Evolutionary conservation across 2,329 filamentous ascomycete genomes (phyloP).

Genomic region (Aspergillus fumigatiaffinis): DNA sequence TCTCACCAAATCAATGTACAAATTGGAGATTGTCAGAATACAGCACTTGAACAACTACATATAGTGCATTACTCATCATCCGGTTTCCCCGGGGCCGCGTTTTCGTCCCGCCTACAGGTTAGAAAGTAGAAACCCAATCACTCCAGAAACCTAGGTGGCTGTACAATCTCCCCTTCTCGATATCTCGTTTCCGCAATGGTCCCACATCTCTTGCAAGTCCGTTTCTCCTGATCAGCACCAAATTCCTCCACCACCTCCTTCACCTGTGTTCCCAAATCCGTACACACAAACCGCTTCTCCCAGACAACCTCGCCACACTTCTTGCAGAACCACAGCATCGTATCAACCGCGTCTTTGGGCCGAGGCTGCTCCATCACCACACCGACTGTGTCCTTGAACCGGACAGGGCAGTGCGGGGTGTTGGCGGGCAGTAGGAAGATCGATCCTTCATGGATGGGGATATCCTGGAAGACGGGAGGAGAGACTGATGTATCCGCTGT

Average conservation of each 20-base stretch:
- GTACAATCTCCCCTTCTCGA: slow-evolving; percentile 39
- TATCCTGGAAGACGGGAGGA: slow-evolving; percentile 66
- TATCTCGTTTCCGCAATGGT: slow-evolving; percentile 59
- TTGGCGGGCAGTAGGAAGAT: slow-evolving; percentile 92
- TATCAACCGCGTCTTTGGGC: slow-evolving; percentile 66
- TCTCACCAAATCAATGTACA: not conserved
- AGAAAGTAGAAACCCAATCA: slow-evolving; percentile 7
- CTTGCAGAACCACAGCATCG: slow-evolving; percentile 86
- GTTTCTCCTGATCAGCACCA: slow-evolving; percentile 62
- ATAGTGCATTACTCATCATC: not conserved
- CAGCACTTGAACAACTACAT: not conserved
- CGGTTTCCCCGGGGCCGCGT: not conserved
- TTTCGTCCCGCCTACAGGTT: not conserved
- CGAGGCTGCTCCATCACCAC: slow-evolving; percentile 85
- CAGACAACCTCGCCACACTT: slow-evolving; percentile 69
- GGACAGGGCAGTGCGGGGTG: slow-evolving; percentile 92
- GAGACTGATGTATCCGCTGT: slow-evolving; percentile 65
- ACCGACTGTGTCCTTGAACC: slow-evolving; percentile 91
- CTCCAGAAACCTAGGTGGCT: slow-evolving; percentile 38
- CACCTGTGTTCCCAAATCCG: slow-evolving; percentile 88
- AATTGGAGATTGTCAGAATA: not conserved
- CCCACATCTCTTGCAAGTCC: slow-evolving; percentile 76
- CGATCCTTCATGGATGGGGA: slow-evolving; percentile 86
- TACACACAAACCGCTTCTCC: slow-evolving; percentile 83
- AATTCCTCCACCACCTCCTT: slow-evolving; percentile 86